These are phyloP conservation scores for Amaranthus cruentus DNA, from an alignment of 148 eudicot genomes.

Conservation along the genomic window DNA sequence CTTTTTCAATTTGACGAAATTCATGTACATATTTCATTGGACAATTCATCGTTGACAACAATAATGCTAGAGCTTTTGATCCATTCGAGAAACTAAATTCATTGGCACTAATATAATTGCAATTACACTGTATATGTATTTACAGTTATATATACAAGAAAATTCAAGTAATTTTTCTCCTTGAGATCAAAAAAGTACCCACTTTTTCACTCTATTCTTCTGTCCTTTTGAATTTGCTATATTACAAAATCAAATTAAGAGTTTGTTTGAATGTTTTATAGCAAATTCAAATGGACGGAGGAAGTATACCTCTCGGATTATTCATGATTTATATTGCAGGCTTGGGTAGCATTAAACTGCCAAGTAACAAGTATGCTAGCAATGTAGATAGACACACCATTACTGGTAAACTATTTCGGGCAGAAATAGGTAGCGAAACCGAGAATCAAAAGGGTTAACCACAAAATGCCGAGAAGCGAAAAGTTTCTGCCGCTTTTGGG, in stretches of 20 bases:
- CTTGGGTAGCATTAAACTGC: constrained; percentile 12
- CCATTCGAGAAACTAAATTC: neutral
- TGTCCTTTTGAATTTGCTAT: neutral
- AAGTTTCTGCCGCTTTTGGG: constrained; percentile 34
- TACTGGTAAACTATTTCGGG: constrained; percentile 25
- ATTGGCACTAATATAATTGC: constrained; percentile 16
- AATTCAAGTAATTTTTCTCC: neutral
- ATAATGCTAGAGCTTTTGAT: too few relatives aligned
- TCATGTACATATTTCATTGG: neutral
- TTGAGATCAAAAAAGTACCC: constrained; percentile 18
- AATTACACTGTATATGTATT: constrained; percentile 23
- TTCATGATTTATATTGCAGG: constrained; percentile 20
- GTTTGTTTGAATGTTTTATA: too few relatives aligned
- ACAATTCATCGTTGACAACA: too few relatives aligned
- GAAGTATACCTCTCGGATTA: neutral
- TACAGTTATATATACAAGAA: constrained; percentile 24
- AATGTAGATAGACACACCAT: constrained; percentile 3
- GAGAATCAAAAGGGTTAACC: constrained; percentile 29
- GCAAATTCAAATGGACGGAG: too few relatives aligned
- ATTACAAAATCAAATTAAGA: too few relatives aligned
- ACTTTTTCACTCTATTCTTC: constrained; percentile 19
- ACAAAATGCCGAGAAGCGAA: constrained; percentile 30
- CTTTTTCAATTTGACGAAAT: neutral
- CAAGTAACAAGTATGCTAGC: constrained; percentile 1
- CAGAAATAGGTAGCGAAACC: constrained; percentile 34